phyloP scores from a whole-genome alignment of 805 yeast species.

The Kluyveromyces dobzhanskii region DNA sequence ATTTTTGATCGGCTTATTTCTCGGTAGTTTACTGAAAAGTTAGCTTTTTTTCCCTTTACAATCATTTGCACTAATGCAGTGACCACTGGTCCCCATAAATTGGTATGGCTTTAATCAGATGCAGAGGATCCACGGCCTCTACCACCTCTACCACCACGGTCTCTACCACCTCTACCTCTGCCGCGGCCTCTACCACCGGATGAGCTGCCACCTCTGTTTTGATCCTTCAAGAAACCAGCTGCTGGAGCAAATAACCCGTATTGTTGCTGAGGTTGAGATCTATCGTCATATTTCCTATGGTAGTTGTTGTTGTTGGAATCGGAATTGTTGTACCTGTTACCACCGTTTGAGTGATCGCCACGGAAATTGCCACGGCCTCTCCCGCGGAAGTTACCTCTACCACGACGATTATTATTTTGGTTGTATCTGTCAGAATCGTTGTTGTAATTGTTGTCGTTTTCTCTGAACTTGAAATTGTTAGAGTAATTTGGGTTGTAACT shows the following conservation, averaged over 20 bases:
- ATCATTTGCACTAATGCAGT: too few relatives aligned
- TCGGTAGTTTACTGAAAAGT: too few relatives aligned
- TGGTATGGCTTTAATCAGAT: background rate
- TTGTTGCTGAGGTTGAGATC: constrained; percentile 3
- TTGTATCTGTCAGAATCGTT: constrained; percentile 6
- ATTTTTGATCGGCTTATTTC: too few relatives aligned
- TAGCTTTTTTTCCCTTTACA: too few relatives aligned
- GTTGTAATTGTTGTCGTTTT: constrained; percentile 5
- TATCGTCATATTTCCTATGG: constrained; percentile 1
- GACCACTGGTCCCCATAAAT: too few relatives aligned
- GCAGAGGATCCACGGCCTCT: constrained; percentile 10
- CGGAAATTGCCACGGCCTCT: constrained; percentile 10
- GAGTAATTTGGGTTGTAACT: background rate
- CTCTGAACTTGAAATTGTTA: background rate
- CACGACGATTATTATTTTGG: constrained; percentile 6
- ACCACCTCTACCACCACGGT: constrained; percentile 13
- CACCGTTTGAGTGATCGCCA: constrained; percentile 4
- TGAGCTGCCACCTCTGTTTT: constrained; percentile 1
- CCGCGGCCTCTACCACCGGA: constrained; percentile 8
- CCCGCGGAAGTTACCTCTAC: constrained; percentile 8
- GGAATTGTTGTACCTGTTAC: background rate
- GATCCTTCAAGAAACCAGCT: constrained; percentile 5
- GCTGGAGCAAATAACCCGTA: constrained; percentile 5
- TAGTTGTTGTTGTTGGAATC: background rate
- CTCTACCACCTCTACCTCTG: constrained; percentile 5